These are phyloP conservation scores for Daedaleopsis nitida DNA, from an alignment of 768 basidiomycete species.

Conservation along the genomic window DNA sequence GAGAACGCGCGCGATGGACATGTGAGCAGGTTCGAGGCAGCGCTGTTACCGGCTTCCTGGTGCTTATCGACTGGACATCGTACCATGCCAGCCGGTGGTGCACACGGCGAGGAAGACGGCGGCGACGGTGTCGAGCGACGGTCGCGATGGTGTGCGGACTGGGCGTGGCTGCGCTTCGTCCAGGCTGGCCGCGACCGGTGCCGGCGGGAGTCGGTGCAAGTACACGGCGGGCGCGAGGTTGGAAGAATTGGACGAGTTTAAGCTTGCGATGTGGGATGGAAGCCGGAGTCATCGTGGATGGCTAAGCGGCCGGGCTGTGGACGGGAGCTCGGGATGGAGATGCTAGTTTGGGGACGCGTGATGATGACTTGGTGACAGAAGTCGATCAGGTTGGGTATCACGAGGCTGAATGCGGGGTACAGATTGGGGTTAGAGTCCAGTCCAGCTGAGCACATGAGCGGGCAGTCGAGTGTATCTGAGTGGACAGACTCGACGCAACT, in stretches of 20 bases:
- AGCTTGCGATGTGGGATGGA: not conserved
- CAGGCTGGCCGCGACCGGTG: not conserved
- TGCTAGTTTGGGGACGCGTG: not conserved
- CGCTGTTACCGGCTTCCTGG: conserved; percentile 7
- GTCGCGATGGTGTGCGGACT: not conserved
- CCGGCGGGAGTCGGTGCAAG: not conserved
- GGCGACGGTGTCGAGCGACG: not conserved
- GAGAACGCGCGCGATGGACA: conserved; percentile 10
- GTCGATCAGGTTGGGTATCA: not conserved
- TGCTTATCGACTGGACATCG: conserved; percentile 16
- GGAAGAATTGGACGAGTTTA: not conserved
- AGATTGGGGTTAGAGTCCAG: too few species aligned
- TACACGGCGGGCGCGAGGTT: not conserved
- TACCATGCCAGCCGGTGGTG: not conserved
- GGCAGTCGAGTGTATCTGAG: not conserved
- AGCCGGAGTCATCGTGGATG: not conserved
- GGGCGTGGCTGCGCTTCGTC: not conserved
- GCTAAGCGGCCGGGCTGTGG: not conserved
- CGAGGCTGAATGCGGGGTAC: not conserved
- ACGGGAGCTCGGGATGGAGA: not conserved
- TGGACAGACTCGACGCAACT: not conserved
- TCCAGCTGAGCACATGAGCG: too few species aligned
- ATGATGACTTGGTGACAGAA: not conserved
- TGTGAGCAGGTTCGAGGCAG: conserved; percentile 9
- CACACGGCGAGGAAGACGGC: not conserved